These are phyloP conservation scores for Alternaria infectoria DNA, from an alignment of 2,329 filamentous ascomycete species.

Conservation along the genomic window DNA sequence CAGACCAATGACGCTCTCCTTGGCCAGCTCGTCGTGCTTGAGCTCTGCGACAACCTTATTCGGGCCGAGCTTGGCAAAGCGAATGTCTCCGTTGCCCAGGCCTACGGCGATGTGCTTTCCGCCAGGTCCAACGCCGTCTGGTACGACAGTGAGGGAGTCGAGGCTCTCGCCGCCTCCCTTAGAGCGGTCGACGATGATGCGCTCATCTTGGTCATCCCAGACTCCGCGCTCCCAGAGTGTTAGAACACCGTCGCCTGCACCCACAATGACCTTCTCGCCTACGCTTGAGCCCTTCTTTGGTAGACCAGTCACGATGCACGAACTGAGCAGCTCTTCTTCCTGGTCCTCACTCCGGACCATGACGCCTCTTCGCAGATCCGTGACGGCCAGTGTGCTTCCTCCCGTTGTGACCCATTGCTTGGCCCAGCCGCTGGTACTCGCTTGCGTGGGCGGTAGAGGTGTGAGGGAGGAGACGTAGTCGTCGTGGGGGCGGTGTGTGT, in stretches of 20 bases:
- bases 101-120: slow-evolving; percentile 81
- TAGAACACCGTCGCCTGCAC: slow-evolving; percentile 79
- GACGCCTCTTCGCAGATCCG: slow-evolving; percentile 85
- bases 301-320: slow-evolving; percentile 77
- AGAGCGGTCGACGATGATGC: slow-evolving; percentile 74
- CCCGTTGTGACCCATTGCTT: slow-evolving; percentile 97
- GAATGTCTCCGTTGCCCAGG: slow-evolving; percentile 78
- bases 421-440: slow-evolving; percentile 84
- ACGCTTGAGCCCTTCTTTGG: slow-evolving; percentile 72
- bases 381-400: slow-evolving; percentile 87
- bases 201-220: slow-evolving; percentile 94
- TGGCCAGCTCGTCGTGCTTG: slow-evolving; percentile 75
- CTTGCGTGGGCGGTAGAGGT: slow-evolving; percentile 77
- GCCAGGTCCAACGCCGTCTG: slow-evolving; percentile 69
- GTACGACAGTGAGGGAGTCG: slow-evolving; percentile 76
- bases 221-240: slow-evolving; percentile 93
- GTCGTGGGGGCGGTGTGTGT: slow-evolving; percentile 84
- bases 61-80: slow-evolving; percentile 75
- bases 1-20: slow-evolving; percentile 79
- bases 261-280: slow-evolving; percentile 77
- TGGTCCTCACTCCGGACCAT: slow-evolving; percentile 91
- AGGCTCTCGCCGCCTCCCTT: slow-evolving; percentile 75
- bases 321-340: slow-evolving; percentile 88
- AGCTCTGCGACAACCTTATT: slow-evolving; percentile 74
- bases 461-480: slow-evolving; percentile 92